Evolutionary conservation across 441 rosid genomes (phyloP), one percentile per base, ranked within the genome.

Genomic region (Erodium trifolium): DNA sequence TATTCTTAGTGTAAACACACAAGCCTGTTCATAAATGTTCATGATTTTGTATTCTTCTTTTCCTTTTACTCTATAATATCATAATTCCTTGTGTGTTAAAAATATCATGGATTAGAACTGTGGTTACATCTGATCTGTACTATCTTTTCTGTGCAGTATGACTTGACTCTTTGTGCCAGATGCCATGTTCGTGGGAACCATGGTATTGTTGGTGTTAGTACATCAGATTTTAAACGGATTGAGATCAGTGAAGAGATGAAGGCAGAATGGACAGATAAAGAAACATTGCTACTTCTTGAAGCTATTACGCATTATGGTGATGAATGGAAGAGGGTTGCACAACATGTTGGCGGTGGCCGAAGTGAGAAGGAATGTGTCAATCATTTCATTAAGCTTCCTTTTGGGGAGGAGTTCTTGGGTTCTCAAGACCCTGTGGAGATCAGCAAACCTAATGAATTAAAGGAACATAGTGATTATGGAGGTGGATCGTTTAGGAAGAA

Each of bases 171-270:
- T 68, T 93, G 99, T 77, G 99, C 97, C 4, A 86, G 96, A 70
- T 93, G 99, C 83, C 88, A 89, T 78, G 99, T 91, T 39, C 91
- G 96, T 35, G 95, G 96, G 16, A 91, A 89, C 81, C 86, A 86
- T 74, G 82, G 88, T 31, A 31, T 31, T 31, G 82, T 82, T 73
- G 97, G 99, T 69, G 88, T 93, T 17, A 89, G 81, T 72, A 82
- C 86, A 37, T 81, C 95, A 0, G 98, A 91, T 82, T 93, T 91
- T 77, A 85, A 91, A 83, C 80, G 98, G 34, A 92, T 93, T 68
- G 98, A 93, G 86, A 82, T 91, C 71, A 84, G 82, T 64, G 95
- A 89, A 66, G 91, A 91, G 76, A 70, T 72, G 12, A 88, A 84
- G 81, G 68, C 86, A n/a, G 88, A 80, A 67, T 93, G 99, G 99